Evolutionary conservation across 2,329 filamentous ascomycete species (phyloP).

Genomic region (Neopestalotiopsis sp.): DNA sequence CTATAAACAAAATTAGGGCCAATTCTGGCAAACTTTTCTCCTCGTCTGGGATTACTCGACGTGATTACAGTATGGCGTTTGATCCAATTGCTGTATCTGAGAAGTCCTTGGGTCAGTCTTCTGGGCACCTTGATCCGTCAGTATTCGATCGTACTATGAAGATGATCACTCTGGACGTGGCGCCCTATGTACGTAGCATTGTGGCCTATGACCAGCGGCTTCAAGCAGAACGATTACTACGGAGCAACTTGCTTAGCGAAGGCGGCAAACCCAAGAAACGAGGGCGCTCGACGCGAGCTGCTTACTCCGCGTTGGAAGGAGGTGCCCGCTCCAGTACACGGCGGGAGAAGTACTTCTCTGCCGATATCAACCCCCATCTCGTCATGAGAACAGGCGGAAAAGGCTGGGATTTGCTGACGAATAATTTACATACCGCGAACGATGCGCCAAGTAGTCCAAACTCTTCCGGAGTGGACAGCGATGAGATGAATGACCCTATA

Average conservation of each 20-base stretch:
- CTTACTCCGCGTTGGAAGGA: slow-evolving; percentile 79
- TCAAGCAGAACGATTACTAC: slow-evolving; percentile 68
- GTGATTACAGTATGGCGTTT: slow-evolving; percentile 64
- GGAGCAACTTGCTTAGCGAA: slow-evolving; percentile 68
- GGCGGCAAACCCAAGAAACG: slow-evolving; percentile 62
- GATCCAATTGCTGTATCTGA: slow-evolving; percentile 63
- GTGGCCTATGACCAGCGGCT: slow-evolving; percentile 76
- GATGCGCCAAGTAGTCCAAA: background rate
- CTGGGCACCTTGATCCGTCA: slow-evolving; percentile 65
- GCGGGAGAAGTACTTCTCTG: slow-evolving; percentile 74
- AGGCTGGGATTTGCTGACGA: slow-evolving; percentile 40
- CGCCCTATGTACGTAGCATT: slow-evolving; percentile 89
- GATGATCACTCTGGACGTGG: slow-evolving; percentile 76
- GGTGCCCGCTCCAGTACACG: slow-evolving; percentile 70
- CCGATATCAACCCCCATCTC: slow-evolving; percentile 61
- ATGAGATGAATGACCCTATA: slow-evolving; percentile 8
- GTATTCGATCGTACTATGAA: slow-evolving; percentile 76
- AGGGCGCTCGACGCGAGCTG: slow-evolving; percentile 74
- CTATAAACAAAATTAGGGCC: slow-evolving; percentile 40
- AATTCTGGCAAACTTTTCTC: slow-evolving; percentile 38
- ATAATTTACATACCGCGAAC: background rate
- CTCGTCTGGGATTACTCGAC: slow-evolving; percentile 45
- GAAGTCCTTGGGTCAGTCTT: slow-evolving; percentile 40
- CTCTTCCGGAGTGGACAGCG: background rate
- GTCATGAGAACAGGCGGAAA: slow-evolving; percentile 70